Evolutionary conservation across 176 grass and related monocot species (phyloP), one percentile per base, ranked within the genome.

Genomic region (Leersia perrieri): DNA sequence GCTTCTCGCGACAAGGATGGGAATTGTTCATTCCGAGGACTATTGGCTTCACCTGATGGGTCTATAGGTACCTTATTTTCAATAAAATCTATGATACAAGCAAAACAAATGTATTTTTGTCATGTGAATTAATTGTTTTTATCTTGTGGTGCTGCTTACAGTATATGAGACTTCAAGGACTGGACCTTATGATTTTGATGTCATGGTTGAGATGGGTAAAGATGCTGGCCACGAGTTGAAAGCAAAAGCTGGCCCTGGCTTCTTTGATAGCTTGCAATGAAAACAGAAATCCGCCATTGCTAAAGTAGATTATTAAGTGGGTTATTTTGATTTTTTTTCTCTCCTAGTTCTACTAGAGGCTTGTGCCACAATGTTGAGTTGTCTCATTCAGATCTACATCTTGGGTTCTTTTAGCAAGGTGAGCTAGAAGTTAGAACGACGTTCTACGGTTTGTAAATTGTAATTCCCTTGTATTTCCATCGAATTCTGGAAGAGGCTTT

Each of bases 191-290:
- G 70, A 82, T 34, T 84, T 89, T 5, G 82, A 93, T 32, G 93
- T 90, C 67, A 99, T 99, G 97, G 84, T 99, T 26, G 90, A 83
- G 55, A 92, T 99, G 77, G 97, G 97, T 14, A 90, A 86, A 88
- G 97, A 96, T 88, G 97, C 97, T 2, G 93, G 97, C 36, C 82
- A 93, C 11, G 97, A 96, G 62, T 88, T 99, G 82, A 90, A 91
- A 77, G 77, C 91, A 60, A 93, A 75, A 73, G 97, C 93, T 60
- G 93, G 97, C 4, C 87, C 92, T 22, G 79, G 69, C 70, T 99
- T 99, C 88, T 99, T 96, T 68, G 82, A 88, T 88, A 91, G 93
- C 83, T 74, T 90, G 35, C 78, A 89, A 86, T 86, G 63, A 82
- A 72, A 62, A 11, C 22, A 58, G 22, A 58, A 33, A 25, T 63